Percentiles rank a stretch among this genome's conserved stretches.
Conservation (phyloP, 331 rosid genomes). For the Malus hybrid region DNA sequence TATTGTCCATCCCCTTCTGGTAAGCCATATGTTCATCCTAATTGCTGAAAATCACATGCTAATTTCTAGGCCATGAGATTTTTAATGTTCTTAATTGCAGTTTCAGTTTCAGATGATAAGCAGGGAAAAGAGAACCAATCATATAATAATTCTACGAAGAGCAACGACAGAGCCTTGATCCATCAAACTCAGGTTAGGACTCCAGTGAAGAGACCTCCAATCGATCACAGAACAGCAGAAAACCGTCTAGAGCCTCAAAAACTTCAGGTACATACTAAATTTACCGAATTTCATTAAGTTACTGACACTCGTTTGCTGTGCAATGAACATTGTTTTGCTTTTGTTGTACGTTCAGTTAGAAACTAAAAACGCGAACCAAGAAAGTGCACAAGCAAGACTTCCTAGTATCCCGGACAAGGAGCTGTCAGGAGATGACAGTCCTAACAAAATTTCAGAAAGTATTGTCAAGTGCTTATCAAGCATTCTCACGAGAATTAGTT, state of each 20-base stretch:
- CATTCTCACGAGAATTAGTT: conserved; percentile 64
- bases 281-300: not conserved
- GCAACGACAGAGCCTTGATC: conserved; percentile 25
- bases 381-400: conserved; percentile 29
- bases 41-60: not conserved
- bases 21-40: conserved; percentile 20
- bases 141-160: conserved; percentile 25
- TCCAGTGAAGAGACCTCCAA: conserved; percentile 36
- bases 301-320: not conserved
- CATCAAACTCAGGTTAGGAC: conserved; percentile 11
- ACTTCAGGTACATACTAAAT: conserved; percentile 31
- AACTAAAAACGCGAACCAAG: conserved; percentile 23
- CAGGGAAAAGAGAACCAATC: conserved; percentile 60
- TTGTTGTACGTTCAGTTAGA: conserved; percentile 39
- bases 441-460: conserved; percentile 66
- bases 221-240: conserved; percentile 32
- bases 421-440: conserved; percentile 38
- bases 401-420: conserved; percentile 22
- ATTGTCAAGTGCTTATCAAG: conserved; percentile 70
- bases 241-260: conserved; percentile 36
- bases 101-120: conserved; percentile 38
- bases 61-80: not conserved
- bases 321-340: conserved; percentile 11
- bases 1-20: conserved; percentile 23
- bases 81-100: conserved; percentile 9